Evolutionary conservation across 2,329 filamentous ascomycete genomes (phyloP).

Genomic region (Fusarium torulosum): DNA sequence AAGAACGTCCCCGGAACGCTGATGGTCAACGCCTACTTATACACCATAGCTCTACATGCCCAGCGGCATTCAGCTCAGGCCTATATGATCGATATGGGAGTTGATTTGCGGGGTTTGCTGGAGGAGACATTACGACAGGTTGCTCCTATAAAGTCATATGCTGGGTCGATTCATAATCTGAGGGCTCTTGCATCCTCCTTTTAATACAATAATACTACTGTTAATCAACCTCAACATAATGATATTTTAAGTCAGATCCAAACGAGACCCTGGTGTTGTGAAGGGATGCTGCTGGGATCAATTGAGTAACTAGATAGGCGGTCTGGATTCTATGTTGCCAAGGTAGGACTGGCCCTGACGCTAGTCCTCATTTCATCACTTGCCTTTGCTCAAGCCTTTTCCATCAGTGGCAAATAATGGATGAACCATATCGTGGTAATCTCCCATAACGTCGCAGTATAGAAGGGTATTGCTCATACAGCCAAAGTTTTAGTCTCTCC

Average conservation of each 20-base stretch:
- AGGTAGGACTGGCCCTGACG: neutral
- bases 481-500: neutral
- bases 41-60: constrained; percentile 15
- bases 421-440: too few relatives aligned
- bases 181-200: constrained; percentile 3
- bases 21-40: constrained; percentile 32
- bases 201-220: neutral
- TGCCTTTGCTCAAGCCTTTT: neutral
- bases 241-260: neutral
- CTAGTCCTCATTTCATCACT: neutral
- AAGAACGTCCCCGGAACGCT: constrained; percentile 22
- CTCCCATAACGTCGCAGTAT: too few relatives aligned
- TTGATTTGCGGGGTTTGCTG: constrained; percentile 15
- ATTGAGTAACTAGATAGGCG: neutral
- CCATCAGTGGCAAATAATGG: neutral
- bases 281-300: neutral
- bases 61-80: constrained; percentile 21
- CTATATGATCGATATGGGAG: constrained; percentile 16
- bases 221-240: neutral
- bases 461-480: too few relatives aligned
- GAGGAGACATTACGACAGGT: constrained; percentile 18
- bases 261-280: neutral
- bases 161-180: neutral
- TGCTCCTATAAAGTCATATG: neutral
- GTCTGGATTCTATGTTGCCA: neutral